These are phyloP conservation scores for Calendula officinalis DNA, from an alignment of 129 eudicot species.

Conservation along the genomic window DNA sequence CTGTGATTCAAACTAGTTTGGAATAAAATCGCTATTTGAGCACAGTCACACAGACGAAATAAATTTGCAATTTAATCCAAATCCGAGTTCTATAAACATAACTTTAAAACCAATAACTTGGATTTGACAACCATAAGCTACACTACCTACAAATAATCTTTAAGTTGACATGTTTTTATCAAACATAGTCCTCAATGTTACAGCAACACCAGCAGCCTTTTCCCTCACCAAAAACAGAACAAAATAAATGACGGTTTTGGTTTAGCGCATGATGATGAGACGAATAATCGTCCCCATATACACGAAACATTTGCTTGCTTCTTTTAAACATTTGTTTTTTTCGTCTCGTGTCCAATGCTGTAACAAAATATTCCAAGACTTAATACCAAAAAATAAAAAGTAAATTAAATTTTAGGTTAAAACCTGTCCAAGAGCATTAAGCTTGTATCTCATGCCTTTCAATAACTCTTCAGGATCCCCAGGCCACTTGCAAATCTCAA, in stretches of 20 bases:
- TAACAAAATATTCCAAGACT: slow-evolving; percentile 21
- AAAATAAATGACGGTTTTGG: not conserved
- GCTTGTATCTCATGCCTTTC: slow-evolving; percentile 63
- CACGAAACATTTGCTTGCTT: slow-evolving; percentile 69
- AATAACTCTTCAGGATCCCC: slow-evolving; percentile 68
- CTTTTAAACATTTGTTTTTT: slow-evolving; percentile 69
- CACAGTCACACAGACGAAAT: not conserved
- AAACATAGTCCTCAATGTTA: not conserved
- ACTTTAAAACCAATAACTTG: not conserved
- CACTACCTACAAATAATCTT: not conserved
- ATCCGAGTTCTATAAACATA: not conserved
- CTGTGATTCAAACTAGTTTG: too few species aligned
- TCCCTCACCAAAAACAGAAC: not conserved
- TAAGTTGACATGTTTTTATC: not conserved
- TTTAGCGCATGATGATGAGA: slow-evolving; percentile 51
- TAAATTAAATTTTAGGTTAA: not conserved
- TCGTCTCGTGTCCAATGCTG: slow-evolving; percentile 88
- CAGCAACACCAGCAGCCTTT: not conserved
- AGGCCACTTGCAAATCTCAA: slow-evolving; percentile 72
- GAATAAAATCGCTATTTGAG: not conserved
- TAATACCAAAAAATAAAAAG: not conserved
- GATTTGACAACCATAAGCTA: not conserved
- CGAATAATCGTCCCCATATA: slow-evolving; percentile 73
- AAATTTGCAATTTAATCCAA: not conserved
- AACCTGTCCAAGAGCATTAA: slow-evolving; percentile 80